These are phyloP conservation scores for Pestalotiopsis sp. DNA, from an alignment of 2,329 filamentous ascomycete species.

Conservation along the genomic window DNA sequence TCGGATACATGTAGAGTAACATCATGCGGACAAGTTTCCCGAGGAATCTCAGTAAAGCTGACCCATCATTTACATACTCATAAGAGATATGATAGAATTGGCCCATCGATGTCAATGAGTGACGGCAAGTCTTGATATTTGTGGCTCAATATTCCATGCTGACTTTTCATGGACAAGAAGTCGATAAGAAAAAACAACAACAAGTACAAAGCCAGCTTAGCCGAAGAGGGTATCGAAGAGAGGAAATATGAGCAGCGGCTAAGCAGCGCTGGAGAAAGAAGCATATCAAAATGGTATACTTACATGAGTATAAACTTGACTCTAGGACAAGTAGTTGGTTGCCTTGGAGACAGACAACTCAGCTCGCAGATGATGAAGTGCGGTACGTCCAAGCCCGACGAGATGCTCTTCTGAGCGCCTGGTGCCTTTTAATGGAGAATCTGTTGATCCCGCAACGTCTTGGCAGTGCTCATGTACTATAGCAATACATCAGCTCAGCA, in stretches of 20 bases:
- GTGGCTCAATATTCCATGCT: neutral
- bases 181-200: neutral
- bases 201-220: neutral
- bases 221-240: neutral
- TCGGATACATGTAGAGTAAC: too few relatives aligned
- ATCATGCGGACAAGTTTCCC: too few relatives aligned
- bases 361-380: neutral
- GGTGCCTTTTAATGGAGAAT: neutral
- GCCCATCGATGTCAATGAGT: too few relatives aligned
- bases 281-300: neutral
- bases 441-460: neutral
- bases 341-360: neutral
- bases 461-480: neutral
- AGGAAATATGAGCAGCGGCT: too few relatives aligned
- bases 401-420: too few relatives aligned
- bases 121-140: too few relatives aligned
- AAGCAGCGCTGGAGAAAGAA: too few relatives aligned
- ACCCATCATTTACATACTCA: too few relatives aligned
- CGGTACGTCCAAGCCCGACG: neutral
- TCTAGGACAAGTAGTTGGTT: neutral
- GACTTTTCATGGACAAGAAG: neutral
- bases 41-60: too few relatives aligned
- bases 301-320: neutral
- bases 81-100: too few relatives aligned
- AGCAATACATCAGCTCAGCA: neutral